Evolutionary conservation across 768 basidiomycete species (phyloP).

Genomic region (Pulveroboletus sp.): DNA sequence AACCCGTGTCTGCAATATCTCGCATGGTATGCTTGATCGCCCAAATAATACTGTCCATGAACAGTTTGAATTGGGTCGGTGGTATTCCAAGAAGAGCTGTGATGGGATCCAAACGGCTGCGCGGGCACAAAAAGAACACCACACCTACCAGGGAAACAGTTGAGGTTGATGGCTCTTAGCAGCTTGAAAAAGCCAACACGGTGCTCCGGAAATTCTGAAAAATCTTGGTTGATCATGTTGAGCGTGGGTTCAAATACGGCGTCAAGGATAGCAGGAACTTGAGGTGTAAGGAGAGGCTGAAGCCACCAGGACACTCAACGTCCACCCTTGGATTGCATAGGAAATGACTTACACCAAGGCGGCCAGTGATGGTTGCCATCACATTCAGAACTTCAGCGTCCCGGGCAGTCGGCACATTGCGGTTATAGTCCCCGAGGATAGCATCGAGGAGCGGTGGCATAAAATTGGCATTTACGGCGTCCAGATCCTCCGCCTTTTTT

Average conservation of each 20-base stretch:
- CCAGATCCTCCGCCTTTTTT: conserved; percentile 94
- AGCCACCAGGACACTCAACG: conserved; percentile 9
- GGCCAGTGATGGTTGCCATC: conserved; percentile 89
- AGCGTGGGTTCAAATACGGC: conserved; percentile 97
- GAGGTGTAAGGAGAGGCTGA: conserved; percentile 83
- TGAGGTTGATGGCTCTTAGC: conserved; percentile 84
- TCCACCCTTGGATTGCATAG: neutral
- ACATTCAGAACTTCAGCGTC: conserved; percentile 98
- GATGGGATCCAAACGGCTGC: neutral
- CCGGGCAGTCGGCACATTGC: conserved; percentile 88
- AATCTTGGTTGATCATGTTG: conserved; percentile 99
- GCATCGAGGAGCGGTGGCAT: conserved; percentile 96
- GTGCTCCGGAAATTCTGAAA: conserved; percentile 97
- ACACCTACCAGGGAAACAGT: conserved; percentile 91
- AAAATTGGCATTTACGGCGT: conserved; percentile 86
- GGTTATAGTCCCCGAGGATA: conserved; percentile 95
- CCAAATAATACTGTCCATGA: conserved; percentile 99
- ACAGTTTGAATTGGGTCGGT: conserved; percentile 92
- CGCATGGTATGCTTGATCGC: conserved; percentile 99
- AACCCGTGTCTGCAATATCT: conserved; percentile 91
- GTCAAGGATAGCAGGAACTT: conserved; percentile 93
- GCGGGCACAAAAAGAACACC: neutral
- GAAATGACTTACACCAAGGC: conserved; percentile 71
- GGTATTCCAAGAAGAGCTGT: conserved; percentile 78
- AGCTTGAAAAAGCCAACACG: conserved; percentile 97